Evolutionary conservation across 768 basidiomycete species (phyloP).

Genomic region (Tephrocybe sp.): DNA sequence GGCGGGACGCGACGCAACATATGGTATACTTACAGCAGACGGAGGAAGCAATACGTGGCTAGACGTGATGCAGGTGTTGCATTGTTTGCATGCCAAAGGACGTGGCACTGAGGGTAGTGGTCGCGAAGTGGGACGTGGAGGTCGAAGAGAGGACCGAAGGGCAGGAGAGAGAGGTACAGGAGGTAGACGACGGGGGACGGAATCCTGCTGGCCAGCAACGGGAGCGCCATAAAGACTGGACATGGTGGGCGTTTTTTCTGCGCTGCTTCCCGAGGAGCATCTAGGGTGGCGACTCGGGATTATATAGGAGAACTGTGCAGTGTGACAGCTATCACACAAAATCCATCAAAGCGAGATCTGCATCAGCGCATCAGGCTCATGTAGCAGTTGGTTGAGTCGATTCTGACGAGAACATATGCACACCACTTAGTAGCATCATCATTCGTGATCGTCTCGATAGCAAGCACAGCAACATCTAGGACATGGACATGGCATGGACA

Average conservation of each 20-base stretch:
- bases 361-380: constrained; percentile 3
- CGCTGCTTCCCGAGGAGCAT: background rate
- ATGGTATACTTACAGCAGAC: constrained; percentile 31
- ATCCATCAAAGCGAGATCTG: constrained; percentile 6
- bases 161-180: constrained; percentile 22
- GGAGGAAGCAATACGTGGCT: constrained; percentile 39
- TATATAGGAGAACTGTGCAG: background rate
- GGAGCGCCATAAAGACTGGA: constrained; percentile 9
- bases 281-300: background rate
- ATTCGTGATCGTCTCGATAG: background rate
- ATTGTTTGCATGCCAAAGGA: constrained; percentile 44
- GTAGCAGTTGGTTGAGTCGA: background rate
- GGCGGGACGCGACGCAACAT: background rate
- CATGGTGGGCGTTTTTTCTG: constrained; percentile 17
- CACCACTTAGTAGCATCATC: background rate
- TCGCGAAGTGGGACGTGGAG: constrained; percentile 29
- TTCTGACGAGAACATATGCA: background rate
- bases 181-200: constrained; percentile 20
- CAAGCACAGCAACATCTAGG: background rate
- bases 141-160: constrained; percentile 2
- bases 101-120: constrained; percentile 50
- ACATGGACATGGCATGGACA: background rate
- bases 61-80: constrained; percentile 43
- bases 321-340: constrained; percentile 12
- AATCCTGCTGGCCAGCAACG: constrained; percentile 14